Evolutionary conservation across 2,329 filamentous ascomycete species (phyloP), one percentile per base, ranked within the genome.

Genomic region (Drechmeria coniospora): DNA sequence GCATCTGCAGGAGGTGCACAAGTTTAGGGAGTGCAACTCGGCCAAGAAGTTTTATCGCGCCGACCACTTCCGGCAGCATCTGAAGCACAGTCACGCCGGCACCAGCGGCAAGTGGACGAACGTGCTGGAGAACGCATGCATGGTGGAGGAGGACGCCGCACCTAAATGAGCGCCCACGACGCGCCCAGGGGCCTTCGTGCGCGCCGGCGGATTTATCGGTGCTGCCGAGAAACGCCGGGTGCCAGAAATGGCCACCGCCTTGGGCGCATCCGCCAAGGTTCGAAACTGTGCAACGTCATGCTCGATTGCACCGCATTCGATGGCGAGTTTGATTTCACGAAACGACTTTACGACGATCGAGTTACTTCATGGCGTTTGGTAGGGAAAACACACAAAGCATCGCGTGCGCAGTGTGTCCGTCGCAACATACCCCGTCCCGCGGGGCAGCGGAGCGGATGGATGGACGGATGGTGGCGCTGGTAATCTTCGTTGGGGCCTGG

Each of bases 91-190:
- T 50, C 90, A 95, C 55, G 82, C 81, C 21, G 90, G 90, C 20
- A 87, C 83, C 1, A 94, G 84, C 53, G 90, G 90, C 18, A 95
- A 95, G 54, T 98, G 90, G 90, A 98, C 90, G 9, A 95, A 95
- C 53, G 86, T 93, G 67, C 64, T 98, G 19, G 90, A 98, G 51
- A 92, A 83, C 47, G 83, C 86, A 5, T 98, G 90, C 57, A 92
- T 95, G 82, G 74, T 86, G 51, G 86, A 78, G 30, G 66, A 92
- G 48, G 84, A 93, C 23, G 42, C 48, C 22, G 43, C 47, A 21
- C 45, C 48, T 18, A 42, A 46, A 29, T 52, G 40, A 47, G n/a
- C 21, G 17, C 10, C 15, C 6, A 25, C 6, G 23, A 25, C 23
- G 13, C 13, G 6, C 5, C 15, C 5, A 13, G 11, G 15, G 15